phyloP scores from a whole-genome alignment of 345 rosid species.

The Pistacia integerrima region DNA sequence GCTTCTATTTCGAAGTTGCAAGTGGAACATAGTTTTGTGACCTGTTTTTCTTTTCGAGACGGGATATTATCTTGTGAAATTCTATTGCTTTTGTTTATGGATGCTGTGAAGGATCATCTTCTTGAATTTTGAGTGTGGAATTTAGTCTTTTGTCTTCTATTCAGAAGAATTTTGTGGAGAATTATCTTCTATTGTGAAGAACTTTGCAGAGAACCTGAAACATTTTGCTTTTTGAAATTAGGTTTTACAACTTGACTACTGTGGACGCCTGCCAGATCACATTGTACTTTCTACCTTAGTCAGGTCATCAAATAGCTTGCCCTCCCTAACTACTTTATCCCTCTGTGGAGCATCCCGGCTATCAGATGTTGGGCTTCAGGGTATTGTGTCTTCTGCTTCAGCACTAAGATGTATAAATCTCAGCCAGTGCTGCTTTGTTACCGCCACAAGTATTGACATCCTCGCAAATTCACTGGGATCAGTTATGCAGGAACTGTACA shows the following conservation, averaged over 20 bases:
- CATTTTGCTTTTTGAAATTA: slow-evolving; percentile 36
- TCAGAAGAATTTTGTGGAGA: neutral
- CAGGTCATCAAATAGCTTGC: slow-evolving; percentile 55
- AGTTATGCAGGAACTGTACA: slow-evolving; percentile 64
- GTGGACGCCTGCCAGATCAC: slow-evolving; percentile 84
- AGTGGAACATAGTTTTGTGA: neutral
- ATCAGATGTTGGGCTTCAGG: slow-evolving; percentile 67
- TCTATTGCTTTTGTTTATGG: neutral
- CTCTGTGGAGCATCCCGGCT: slow-evolving; percentile 81
- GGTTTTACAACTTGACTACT: slow-evolving; percentile 87
- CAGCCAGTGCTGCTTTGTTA: slow-evolving; percentile 81
- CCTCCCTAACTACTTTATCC: slow-evolving; percentile 59
- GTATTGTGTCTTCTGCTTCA: slow-evolving; percentile 65
- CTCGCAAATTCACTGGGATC: slow-evolving; percentile 63
- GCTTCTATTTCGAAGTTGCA: neutral
- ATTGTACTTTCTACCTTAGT: slow-evolving; percentile 52
- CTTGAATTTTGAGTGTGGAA: slow-evolving; percentile 1
- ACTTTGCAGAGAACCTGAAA: slow-evolving; percentile 13
- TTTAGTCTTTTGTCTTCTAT: neutral
- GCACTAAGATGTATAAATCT: slow-evolving; percentile 69
- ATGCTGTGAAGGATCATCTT: neutral
- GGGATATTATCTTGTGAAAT: neutral
- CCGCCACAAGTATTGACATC: slow-evolving; percentile 54
- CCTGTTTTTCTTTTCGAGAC: neutral
- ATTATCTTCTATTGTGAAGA: neutral